Base-by-base conservation (phyloP, 345 rosid genomes). In the Brassica nigra region DNA sequence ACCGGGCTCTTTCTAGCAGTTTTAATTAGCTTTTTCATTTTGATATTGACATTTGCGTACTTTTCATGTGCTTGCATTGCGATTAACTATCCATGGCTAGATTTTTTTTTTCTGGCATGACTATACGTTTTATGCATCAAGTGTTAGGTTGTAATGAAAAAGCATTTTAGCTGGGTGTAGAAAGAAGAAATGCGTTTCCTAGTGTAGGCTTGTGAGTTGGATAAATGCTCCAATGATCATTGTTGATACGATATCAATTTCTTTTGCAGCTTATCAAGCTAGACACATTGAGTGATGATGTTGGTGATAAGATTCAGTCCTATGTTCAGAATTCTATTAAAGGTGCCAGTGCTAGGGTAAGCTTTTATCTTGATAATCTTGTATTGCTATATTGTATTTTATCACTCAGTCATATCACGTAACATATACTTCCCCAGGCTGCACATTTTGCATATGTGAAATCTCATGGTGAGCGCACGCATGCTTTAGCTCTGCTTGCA, bases 401-500 rank as follows among this genome's bases (percentile, higher is more conserved):
- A 16, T 14, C 20, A 7, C 33, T 52, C 49, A 42, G 12, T 58
- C 33, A 55, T 76, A 44, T 76, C 18, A 58, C 66, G 49, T 74
- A 34, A 67, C 5, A 27, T 31, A 23, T 65, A 28, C 31, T 71
- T 34, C 75, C 61, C 57, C 80, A 95, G 98, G 93, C 83, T 73
- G 87, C 86, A 69, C 84, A 84, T 78, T 75, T 84, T 76, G 68
- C 88, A 52, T 85, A 86, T 66, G 80, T 86, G 82, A 90, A 85
- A 80, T 87, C 88, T 73, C 84, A 87, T 80, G 86, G 78, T 76
- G 86, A 85, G 76, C 86, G 84, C 78, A 80, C 47, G 9, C 97
- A 90, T 82, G 93, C 92, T 66, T 85, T 95, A 81, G 92, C 93
- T 78, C 70, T 90, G 76, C 96, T 95, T 70, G 99, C 94, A 63